phyloP scores from a whole-genome alignment of 2,329 filamentous ascomycete genomes.

The Paraphoma sp. region DNA sequence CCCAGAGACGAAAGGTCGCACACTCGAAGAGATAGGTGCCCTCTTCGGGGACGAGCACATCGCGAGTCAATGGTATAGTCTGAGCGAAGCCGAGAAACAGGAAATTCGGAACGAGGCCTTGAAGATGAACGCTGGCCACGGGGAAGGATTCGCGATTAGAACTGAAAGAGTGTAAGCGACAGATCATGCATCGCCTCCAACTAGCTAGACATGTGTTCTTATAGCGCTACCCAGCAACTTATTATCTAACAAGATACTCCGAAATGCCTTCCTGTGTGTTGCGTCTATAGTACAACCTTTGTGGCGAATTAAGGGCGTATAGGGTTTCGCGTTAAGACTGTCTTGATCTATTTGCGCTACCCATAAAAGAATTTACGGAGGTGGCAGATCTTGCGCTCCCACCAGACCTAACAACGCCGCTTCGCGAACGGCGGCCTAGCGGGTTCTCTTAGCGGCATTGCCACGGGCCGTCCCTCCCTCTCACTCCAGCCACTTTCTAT shows the following conservation, averaged over 20 bases:
- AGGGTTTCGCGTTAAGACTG: too few species aligned
- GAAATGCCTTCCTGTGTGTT: too few species aligned
- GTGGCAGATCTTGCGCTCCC: background rate
- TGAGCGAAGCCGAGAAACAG: conserved; percentile 15
- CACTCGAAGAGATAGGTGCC: background rate
- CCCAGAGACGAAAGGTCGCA: background rate
- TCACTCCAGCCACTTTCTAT: background rate
- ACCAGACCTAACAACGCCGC: too few species aligned
- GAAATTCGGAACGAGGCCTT: background rate
- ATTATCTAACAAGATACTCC: too few species aligned
- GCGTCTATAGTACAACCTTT: too few species aligned
- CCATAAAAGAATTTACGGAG: background rate
- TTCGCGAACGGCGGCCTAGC: too few species aligned
- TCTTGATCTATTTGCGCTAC: too few species aligned
- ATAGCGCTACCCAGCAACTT: too few species aligned
- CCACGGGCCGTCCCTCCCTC: background rate
- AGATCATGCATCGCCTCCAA: background rate
- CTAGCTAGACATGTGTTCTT: too few species aligned
- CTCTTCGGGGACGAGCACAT: conserved; percentile 18
- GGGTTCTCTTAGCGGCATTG: background rate
- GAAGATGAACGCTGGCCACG: background rate
- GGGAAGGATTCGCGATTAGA: background rate
- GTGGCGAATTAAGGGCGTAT: too few species aligned
- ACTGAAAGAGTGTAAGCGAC: background rate
- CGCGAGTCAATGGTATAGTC: conserved; percentile 15